A percentile compares a stretch with the other conserved stretches of the same genome.
These are phyloP conservation scores for Fusarium graminum DNA, from an alignment of 2,329 filamentous ascomycete genomes.

Conservation along the genomic window DNA sequence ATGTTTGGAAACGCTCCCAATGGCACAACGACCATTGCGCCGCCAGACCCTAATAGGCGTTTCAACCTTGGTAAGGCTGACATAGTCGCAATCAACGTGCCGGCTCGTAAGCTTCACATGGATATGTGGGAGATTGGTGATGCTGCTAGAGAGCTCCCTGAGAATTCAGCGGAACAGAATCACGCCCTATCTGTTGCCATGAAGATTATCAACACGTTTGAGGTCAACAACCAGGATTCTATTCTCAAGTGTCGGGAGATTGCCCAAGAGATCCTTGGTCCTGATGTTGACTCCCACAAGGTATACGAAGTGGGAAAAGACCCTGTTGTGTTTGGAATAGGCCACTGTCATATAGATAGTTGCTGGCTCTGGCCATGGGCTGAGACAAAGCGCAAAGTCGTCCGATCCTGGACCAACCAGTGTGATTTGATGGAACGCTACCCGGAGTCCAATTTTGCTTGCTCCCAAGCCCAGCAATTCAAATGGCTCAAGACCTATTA, in stretches of 20 bases:
- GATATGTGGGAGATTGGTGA: conserved; percentile 98
- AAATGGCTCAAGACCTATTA: conserved; percentile 96
- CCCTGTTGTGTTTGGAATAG: conserved; percentile 87
- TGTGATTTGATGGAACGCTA: conserved; percentile 96
- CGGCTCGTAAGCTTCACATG: conserved; percentile 84
- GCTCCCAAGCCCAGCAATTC: conserved; percentile 96
- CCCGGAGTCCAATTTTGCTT: conserved; percentile 91
- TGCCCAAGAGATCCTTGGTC: conserved; percentile 84
- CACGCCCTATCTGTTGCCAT: conserved; percentile 86
- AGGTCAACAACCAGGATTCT: conserved; percentile 81
- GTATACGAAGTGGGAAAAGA: conserved; percentile 84
- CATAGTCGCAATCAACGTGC: conserved; percentile 89
- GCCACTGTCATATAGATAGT: conserved; percentile 97
- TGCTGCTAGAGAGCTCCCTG: conserved; percentile 90
- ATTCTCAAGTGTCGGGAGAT: conserved; percentile 86
- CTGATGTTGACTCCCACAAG: conserved; percentile 82
- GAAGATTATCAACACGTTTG: conserved; percentile 90
- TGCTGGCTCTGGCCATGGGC: conserved; percentile 99
- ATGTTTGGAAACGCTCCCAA: conserved; percentile 96
- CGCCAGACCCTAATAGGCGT: conserved; percentile 85
- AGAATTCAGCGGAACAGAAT: conserved; percentile 89
- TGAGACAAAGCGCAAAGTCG: conserved; percentile 97
- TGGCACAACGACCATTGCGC: conserved; percentile 84
- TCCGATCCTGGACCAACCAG: conserved; percentile 95
- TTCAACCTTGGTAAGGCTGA: conserved; percentile 82